Conservation (phyloP, 768 basidiomycete genomes). For the Pisolithus tinctorius region DNA sequence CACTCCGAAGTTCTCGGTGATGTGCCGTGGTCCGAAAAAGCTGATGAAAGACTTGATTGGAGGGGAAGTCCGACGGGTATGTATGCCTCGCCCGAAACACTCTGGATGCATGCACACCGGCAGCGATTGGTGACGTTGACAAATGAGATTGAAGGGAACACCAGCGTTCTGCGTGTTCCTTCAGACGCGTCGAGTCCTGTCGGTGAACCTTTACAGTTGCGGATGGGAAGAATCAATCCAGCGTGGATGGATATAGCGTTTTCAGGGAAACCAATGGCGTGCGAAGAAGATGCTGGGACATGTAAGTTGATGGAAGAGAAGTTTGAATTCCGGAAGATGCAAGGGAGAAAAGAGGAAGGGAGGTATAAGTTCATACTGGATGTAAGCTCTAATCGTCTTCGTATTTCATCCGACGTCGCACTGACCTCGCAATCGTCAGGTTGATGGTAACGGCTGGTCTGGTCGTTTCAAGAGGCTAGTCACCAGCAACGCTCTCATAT, state of each 20-base stretch:
- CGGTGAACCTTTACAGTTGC: conserved; percentile 28
- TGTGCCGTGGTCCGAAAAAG: conserved; percentile 58
- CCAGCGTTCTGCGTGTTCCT: conserved; percentile 33
- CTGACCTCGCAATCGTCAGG: conserved; percentile 17
- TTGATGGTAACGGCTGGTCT: conserved; percentile 57
- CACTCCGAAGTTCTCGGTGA: conserved; percentile 37
- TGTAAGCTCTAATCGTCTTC: conserved; percentile 24
- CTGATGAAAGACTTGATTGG: conserved; percentile 60
- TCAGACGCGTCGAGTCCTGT: conserved; percentile 22
- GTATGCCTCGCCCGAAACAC: conserved; percentile 29
- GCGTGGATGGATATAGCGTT: conserved; percentile 57
- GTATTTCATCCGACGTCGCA: too few species aligned
- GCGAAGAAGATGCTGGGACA: conserved; percentile 20
- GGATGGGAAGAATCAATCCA: conserved; percentile 40
- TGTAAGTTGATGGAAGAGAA: conserved; percentile 39
- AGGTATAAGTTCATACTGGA: conserved; percentile 57
- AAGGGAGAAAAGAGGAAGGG: conserved; percentile 41
- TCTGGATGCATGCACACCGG: conserved; percentile 49
- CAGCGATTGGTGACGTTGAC: conserved; percentile 37
- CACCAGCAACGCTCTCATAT: conserved; percentile 47
- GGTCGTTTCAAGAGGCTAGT: conserved; percentile 54
- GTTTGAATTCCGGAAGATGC: conserved; percentile 44
- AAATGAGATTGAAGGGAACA: conserved; percentile 34
- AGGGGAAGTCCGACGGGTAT: conserved; percentile 72
- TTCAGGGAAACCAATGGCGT: conserved; percentile 37